Conservation (phyloP, 805 yeast genomes). For the Cyberlindnera euphorbiae region DNA sequence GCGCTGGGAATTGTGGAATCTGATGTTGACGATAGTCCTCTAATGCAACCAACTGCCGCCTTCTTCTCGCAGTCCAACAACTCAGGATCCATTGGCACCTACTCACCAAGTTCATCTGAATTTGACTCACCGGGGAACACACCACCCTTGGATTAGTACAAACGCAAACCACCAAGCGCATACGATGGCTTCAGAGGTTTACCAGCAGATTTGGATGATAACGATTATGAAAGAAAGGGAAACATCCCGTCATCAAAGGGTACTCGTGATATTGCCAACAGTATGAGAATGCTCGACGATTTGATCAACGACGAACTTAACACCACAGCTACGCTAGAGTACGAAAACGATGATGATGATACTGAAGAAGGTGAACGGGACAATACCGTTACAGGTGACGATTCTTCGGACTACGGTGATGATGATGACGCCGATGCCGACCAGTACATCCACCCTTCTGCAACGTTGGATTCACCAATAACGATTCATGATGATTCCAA, state of each 20-base stretch:
- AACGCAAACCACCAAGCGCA: conserved; percentile 12
- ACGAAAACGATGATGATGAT: conserved; percentile 12
- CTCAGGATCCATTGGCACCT: conserved; percentile 40
- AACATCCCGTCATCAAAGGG: conserved; percentile 36
- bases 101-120: conserved; percentile 42
- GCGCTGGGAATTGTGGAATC: conserved; percentile 12
- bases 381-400: conserved; percentile 12
- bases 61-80: conserved; percentile 28
- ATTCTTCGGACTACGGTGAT: conserved; percentile 9
- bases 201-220: conserved; percentile 3
- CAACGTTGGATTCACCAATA: conserved; percentile 20
- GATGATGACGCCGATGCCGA: neutral
- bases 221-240: conserved; percentile 19
- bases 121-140: conserved; percentile 35
- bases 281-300: conserved; percentile 32
- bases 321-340: conserved; percentile 13
- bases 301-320: conserved; percentile 25
- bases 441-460: neutral
- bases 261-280: conserved; percentile 36
- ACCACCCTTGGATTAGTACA: conserved; percentile 16
- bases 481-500: conserved; percentile 6
- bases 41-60: conserved; percentile 25
- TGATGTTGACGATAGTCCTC: conserved; percentile 22
- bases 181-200: conserved; percentile 2
- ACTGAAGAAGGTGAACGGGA: conserved; percentile 13